Percentiles rank a stretch among this genome's conserved stretches.
phyloP scores from a whole-genome alignment of 352 stramenopile genomes.

The Globisporangium echinulatum region DNA sequence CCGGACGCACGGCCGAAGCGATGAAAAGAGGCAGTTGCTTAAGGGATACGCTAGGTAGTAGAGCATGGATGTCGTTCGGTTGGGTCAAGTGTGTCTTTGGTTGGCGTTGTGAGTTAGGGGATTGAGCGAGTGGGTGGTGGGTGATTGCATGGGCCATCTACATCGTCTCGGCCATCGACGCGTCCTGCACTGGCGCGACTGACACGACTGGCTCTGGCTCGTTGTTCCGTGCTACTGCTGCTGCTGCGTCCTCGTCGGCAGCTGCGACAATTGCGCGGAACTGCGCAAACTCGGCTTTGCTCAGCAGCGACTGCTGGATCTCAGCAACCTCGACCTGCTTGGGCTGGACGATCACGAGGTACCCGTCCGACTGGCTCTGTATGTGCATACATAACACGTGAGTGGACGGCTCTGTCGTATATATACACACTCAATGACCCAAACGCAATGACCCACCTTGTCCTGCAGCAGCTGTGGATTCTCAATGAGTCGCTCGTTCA shows the following conservation, averaged over 20 bases:
- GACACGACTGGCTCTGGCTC: neutral
- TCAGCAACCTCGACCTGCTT: constrained; percentile 73
- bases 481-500: constrained; percentile 60
- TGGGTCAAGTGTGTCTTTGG: neutral
- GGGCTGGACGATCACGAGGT: constrained; percentile 76
- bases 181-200: neutral
- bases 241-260: neutral
- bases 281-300: constrained; percentile 69
- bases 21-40: constrained; percentile 3
- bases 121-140: too few species aligned
- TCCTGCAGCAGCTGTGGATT: constrained; percentile 57
- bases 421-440: too few species aligned
- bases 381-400: neutral
- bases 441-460: constrained; percentile 14
- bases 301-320: constrained; percentile 79
- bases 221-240: neutral
- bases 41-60: neutral
- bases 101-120: neutral
- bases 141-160: too few species aligned
- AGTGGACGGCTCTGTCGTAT: too few species aligned
- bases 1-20: constrained; percentile 11
- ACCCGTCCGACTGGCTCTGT: constrained; percentile 65
- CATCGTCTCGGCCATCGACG: neutral
- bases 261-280: constrained; percentile 36
- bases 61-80: constrained; percentile 4